Evolutionary conservation across 805 yeast species (phyloP).

Genomic region (Starmerella floris): DNA sequence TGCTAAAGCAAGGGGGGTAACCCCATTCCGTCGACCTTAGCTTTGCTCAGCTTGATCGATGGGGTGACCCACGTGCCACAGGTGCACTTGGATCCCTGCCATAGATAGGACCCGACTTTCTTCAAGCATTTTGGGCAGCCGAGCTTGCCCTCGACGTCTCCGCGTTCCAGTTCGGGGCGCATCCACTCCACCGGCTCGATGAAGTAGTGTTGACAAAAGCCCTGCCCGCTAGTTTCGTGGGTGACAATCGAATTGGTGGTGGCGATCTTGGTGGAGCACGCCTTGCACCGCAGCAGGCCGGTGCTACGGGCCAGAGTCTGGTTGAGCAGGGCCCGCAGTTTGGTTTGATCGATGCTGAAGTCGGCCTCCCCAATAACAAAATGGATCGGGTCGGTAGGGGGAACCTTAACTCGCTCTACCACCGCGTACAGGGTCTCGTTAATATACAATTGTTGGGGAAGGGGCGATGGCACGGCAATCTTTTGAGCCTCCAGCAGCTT

Average conservation of each 20-base stretch:
- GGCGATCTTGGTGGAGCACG: slow-evolving; percentile 65
- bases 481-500: neutral
- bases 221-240: slow-evolving; percentile 31
- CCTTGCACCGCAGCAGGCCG: slow-evolving; percentile 50
- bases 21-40: slow-evolving; percentile 59
- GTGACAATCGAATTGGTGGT: slow-evolving; percentile 44
- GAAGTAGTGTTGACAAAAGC: slow-evolving; percentile 66
- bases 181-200: slow-evolving; percentile 89
- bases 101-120: slow-evolving; percentile 81
- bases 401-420: slow-evolving; percentile 11
- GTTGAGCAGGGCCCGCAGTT: slow-evolving; percentile 12
- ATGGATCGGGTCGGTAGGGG: neutral
- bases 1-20: neutral
- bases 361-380: neutral
- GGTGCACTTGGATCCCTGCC: slow-evolving; percentile 90
- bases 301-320: slow-evolving; percentile 8
- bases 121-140: slow-evolving; percentile 70
- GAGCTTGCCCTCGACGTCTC: slow-evolving; percentile 76
- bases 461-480: too few relatives aligned
- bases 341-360: neutral
- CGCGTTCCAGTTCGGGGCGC: slow-evolving; percentile 60
- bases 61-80: slow-evolving; percentile 96
- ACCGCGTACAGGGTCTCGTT: slow-evolving; percentile 5
- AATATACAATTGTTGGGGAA: slow-evolving; percentile 1
- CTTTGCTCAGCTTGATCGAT: slow-evolving; percentile 65